These are phyloP conservation scores for Eremothecium coryli DNA, from an alignment of 1,139 yeast species.

Conservation along the genomic window DNA sequence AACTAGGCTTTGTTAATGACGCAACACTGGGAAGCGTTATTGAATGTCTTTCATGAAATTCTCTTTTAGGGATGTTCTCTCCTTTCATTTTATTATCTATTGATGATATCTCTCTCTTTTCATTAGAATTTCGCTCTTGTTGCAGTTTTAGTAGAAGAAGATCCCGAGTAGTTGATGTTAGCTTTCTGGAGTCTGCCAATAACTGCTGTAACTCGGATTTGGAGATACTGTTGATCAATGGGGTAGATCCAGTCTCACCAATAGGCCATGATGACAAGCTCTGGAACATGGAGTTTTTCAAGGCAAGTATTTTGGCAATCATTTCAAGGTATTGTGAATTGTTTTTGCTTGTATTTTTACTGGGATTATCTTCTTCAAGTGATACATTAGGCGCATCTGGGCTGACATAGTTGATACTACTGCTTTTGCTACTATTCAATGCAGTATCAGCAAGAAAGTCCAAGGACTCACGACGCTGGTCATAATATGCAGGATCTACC, in stretches of 20 bases:
- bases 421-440: slow-evolving; percentile 5
- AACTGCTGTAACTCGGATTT: slow-evolving; percentile 2
- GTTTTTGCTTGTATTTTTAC: background rate
- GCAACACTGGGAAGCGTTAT: background rate
- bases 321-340: slow-evolving; percentile 5
- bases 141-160: slow-evolving; percentile 5
- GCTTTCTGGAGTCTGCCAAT: slow-evolving; percentile 5
- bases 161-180: slow-evolving; percentile 5
- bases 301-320: slow-evolving; percentile 4
- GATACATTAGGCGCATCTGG: slow-evolving; percentile 2
- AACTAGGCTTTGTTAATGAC: background rate
- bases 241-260: slow-evolving; percentile 2
- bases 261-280: slow-evolving; percentile 4
- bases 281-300: slow-evolving; percentile 3
- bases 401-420: slow-evolving; percentile 1
- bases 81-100: background rate
- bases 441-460: slow-evolving; percentile 11
- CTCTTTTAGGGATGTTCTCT: background rate
- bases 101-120: background rate
- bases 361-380: background rate
- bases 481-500: slow-evolving; percentile 6
- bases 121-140: background rate
- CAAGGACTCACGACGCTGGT: slow-evolving; percentile 13
- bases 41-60: too few species aligned
- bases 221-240: slow-evolving; percentile 5